Conservation (phyloP, 2,329 filamentous ascomycete genomes). For the Penicillium sp. region DNA sequence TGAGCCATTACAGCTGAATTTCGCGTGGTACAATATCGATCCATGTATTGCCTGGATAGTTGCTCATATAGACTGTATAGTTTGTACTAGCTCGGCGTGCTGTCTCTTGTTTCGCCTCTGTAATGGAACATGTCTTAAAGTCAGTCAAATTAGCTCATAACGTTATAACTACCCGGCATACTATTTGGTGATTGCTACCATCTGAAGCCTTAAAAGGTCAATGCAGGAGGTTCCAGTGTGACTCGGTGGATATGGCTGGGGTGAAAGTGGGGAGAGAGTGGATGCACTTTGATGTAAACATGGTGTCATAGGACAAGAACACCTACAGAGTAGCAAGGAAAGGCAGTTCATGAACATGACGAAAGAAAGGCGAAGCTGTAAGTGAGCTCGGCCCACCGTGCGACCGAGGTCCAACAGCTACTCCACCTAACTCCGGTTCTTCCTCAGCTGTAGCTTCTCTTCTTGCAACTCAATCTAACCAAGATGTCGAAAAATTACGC, state of each 20-base stretch:
- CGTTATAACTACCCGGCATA: no score
- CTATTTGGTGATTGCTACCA: background rate
- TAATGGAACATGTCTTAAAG: no score
- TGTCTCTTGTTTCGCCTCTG: background rate
- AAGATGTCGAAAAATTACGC: constrained; percentile 40
- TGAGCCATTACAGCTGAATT: background rate
- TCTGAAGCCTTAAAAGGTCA: background rate
- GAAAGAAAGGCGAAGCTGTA: constrained; percentile 38
- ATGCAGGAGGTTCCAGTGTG: background rate
- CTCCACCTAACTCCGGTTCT: constrained; percentile 6
- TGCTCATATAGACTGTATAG: background rate
- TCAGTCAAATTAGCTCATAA: no score
- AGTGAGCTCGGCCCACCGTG: background rate
- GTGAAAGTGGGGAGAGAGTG: background rate
- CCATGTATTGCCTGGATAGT: background rate
- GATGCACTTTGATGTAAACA: background rate
- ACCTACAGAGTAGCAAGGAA: background rate
- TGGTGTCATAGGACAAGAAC: background rate
- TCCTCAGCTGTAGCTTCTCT: background rate
- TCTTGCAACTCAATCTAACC: background rate
- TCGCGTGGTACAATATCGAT: background rate
- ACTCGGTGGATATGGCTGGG: background rate
- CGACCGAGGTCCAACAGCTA: constrained; percentile 8
- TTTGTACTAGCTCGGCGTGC: background rate
- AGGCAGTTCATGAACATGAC: background rate